Conservation (phyloP, 2,329 filamentous ascomycete genomes). For the Coleophoma eucalyptorum region DNA sequence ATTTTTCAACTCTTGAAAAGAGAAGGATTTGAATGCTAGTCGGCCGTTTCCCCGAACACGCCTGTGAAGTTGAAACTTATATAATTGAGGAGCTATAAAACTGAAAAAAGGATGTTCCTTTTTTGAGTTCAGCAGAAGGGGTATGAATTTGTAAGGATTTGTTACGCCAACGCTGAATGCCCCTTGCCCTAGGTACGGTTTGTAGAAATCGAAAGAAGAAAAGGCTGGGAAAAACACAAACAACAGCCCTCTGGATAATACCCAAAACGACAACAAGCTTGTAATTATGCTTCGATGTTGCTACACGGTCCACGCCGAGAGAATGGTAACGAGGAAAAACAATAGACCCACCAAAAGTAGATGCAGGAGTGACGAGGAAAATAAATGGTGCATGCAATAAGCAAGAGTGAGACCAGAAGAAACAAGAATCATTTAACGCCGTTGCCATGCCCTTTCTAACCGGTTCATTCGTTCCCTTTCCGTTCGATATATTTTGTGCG, state of each 20-base stretch:
- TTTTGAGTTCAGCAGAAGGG: slow-evolving; percentile 12
- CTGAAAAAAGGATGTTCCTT: neutral
- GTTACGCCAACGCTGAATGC: slow-evolving; percentile 22
- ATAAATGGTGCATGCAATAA: too few relatives aligned
- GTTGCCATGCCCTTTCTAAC: slow-evolving; percentile 10
- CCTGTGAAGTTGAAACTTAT: neutral
- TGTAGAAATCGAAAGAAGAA: too few relatives aligned
- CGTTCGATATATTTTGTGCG: neutral
- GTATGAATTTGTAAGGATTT: slow-evolving; percentile 17
- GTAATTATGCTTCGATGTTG: slow-evolving; percentile 3
- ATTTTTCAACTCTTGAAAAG: too few relatives aligned
- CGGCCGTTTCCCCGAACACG: neutral
- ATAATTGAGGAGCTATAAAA: neutral
- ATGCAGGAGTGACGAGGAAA: too few relatives aligned
- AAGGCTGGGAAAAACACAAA: too few relatives aligned
- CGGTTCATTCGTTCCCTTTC: neutral
- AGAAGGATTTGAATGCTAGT: too few relatives aligned
- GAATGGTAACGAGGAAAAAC: neutral
- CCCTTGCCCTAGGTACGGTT: neutral
- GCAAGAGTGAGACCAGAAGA: too few relatives aligned
- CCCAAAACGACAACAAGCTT: too few relatives aligned
- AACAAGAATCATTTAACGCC: slow-evolving; percentile 11
- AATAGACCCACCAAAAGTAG: too few relatives aligned
- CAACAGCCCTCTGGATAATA: too few relatives aligned
- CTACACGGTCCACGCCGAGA: slow-evolving; percentile 1